These are phyloP conservation scores for Pseudonitzschia multistriata DNA, from an alignment of 108 stramenopile species.

Conservation along the genomic window DNA sequence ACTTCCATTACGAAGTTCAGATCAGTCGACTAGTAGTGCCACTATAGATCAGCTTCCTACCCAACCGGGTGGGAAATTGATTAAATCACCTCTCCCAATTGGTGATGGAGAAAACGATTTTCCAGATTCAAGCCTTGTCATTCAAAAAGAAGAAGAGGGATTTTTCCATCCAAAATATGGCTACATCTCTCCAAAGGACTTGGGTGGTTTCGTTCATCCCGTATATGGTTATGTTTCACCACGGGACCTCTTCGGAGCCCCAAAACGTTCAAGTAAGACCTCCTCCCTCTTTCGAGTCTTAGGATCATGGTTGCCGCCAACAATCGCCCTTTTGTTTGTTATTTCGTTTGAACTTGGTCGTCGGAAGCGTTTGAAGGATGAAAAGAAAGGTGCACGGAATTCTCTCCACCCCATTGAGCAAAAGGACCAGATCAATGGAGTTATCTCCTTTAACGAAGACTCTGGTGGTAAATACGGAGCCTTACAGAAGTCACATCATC, in stretches of 20 bases:
- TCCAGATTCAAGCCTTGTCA: background rate
- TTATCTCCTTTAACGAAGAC: slow-evolving; percentile 12
- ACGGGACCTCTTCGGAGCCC: background rate
- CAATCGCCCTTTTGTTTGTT: slow-evolving; percentile 72
- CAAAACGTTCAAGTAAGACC: slow-evolving; percentile 3
- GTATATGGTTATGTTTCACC: slow-evolving; percentile 30
- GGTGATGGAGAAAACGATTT: background rate
- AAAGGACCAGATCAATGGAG: slow-evolving; percentile 6
- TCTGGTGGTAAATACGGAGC: slow-evolving; percentile 3
- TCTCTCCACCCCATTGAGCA: background rate
- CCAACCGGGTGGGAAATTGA: background rate
- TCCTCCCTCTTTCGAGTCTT: slow-evolving; percentile 58
- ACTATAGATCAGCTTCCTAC: slow-evolving; percentile 23
- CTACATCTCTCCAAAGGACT: slow-evolving; percentile 14
- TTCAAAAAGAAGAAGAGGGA: slow-evolving; percentile 8
- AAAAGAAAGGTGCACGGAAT: slow-evolving; percentile 13
- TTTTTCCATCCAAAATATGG: slow-evolving; percentile 32
- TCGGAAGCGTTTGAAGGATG: slow-evolving; percentile 62
- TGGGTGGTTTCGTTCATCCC: slow-evolving; percentile 26
- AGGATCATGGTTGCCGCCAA: slow-evolving; percentile 82
- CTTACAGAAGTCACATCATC: slow-evolving; percentile 19
- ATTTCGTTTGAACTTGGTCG: slow-evolving; percentile 82
- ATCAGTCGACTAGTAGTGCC: slow-evolving; percentile 30
- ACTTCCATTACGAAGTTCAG: slow-evolving; percentile 55
- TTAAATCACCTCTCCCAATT: background rate